A percentile compares a stretch with the other conserved stretches of the same genome.
Evolutionary conservation across 441 rosid species (phyloP).

Genomic region (Arabidopsis hybrid): DNA sequence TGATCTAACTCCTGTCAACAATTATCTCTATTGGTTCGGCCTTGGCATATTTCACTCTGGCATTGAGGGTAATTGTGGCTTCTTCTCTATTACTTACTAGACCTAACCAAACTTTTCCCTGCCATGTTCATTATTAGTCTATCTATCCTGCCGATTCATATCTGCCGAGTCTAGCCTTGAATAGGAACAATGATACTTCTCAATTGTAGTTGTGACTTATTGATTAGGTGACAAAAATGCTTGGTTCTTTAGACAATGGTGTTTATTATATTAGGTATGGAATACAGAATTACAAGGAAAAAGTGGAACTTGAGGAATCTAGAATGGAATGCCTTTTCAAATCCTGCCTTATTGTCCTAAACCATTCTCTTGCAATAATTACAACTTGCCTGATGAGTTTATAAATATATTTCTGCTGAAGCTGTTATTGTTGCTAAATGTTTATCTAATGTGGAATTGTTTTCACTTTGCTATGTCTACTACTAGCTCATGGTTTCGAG

Average conservation of each 20-base stretch:
- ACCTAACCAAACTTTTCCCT: not conserved
- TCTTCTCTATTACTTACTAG: slow-evolving; percentile 6
- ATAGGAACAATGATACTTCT: not conserved
- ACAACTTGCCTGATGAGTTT: not conserved
- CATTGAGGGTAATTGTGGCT: slow-evolving; percentile 64
- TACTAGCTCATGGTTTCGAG: slow-evolving; percentile 82
- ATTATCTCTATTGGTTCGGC: slow-evolving; percentile 88
- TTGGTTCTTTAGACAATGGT: not conserved
- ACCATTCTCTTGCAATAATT: not conserved
- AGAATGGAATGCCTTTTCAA: not conserved
- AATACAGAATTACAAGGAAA: not conserved
- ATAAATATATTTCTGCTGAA: not conserved
- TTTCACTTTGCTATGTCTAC: slow-evolving; percentile 10
- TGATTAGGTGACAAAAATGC: slow-evolving; percentile 15
- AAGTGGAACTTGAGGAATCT: not conserved
- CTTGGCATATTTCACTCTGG: slow-evolving; percentile 97
- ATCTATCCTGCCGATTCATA: not conserved
- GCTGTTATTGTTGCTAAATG: slow-evolving; percentile 1
- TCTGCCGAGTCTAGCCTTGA: slow-evolving; percentile 5
- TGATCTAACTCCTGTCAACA: slow-evolving; percentile 90
- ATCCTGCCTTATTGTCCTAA: not conserved
- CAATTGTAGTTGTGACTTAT: slow-evolving; percentile 3
- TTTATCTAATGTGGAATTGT: not conserved
- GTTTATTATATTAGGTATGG: not conserved
- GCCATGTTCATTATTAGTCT: not conserved